Evolutionary conservation across 129 eudicot genomes (phyloP), one percentile per base, ranked within the genome.

Genomic region (Flaveria ramosissima): DNA sequence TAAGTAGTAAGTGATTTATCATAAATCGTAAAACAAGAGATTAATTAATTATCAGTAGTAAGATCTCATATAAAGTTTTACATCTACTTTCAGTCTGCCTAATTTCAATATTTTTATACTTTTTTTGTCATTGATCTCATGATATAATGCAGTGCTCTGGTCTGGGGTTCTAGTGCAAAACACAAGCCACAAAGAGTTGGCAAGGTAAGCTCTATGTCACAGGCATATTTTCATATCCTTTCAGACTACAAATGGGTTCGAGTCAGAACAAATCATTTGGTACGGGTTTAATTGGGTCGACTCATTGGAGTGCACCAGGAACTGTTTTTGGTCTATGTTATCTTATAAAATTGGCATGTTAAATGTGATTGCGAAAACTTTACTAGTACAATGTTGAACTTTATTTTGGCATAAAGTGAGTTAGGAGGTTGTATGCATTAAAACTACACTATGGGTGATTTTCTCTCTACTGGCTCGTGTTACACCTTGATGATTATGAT

Each of bases 151-250:
- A 95, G 99, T 78, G 99, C 97, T 50, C 73, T 95, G 75, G 99
- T 95, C 67, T 95, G 99, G 99, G 99, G 99, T 23, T 95, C 99
- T 20, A 95, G 99, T 80, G 99, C 83, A 60, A 95, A 95, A 77
- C 99, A 95, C 88, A 95, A 92, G 86, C 99, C 99, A 20, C 99
- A 95, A 83, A 95, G 97, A 81, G 99, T 95, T 42, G 99, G 99
- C 77, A 95, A 81, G 96, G 99, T 92, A 84, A 74, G 68, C 70
- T 7, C 12, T 24, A 43, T 45, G 14, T 39, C 17, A 12, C 23
- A 9, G 27, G 11, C n/a, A 16, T 71, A 26, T 11, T 16, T 23
- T 24, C 41, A 7, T 47, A 50, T 6, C 45, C 46, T 63, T 63
- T 27, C 48, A 26, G 43, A 61, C 63, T 61, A 12, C 16, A 10